phyloP scores from a whole-genome alignment of 805 yeast genomes.

The Wickerhamiella kurtzmanii region DNA sequence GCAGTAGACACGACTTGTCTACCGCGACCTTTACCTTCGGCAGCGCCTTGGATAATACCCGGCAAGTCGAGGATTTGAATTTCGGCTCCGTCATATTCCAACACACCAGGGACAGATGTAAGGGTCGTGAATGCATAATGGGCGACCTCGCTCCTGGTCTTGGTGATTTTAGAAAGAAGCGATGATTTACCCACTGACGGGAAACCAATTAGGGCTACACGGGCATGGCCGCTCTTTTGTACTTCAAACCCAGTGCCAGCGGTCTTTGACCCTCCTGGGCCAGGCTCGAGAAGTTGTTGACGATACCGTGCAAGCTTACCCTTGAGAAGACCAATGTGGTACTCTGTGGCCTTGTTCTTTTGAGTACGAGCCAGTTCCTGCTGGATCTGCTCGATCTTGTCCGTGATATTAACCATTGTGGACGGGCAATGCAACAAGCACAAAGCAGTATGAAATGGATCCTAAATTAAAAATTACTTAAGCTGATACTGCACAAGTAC shows the following conservation, averaged over 20 bases:
- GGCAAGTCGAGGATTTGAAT: conserved; percentile 96
- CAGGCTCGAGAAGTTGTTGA: conserved; percentile 82
- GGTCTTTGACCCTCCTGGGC: conserved; percentile 53
- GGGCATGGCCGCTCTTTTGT: conserved; percentile 88
- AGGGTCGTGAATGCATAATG: conserved; percentile 90
- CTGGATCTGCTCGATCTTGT: conserved; percentile 78
- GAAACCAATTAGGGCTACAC: conserved; percentile 89
- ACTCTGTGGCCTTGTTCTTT: conserved; percentile 95
- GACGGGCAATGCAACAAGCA: neutral
- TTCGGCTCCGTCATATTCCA: conserved; percentile 92
- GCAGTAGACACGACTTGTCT: conserved; percentile 95
- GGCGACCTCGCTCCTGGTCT: conserved; percentile 89
- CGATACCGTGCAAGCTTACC: conserved; percentile 90
- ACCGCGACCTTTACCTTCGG: conserved; percentile 96
- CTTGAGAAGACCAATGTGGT: conserved; percentile 84
- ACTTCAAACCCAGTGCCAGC: conserved; percentile 89
- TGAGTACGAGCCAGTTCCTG: conserved; percentile 91
- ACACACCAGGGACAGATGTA: conserved; percentile 92
- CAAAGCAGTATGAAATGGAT: too few species aligned
- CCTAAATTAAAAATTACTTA: too few species aligned
- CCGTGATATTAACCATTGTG: conserved; percentile 28
- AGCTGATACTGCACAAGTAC: too few species aligned
- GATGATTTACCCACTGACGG: conserved; percentile 98
- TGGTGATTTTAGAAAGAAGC: conserved; percentile 74
- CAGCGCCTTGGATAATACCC: conserved; percentile 92